Evolutionary conservation across 148 eudicot species (phyloP), one percentile per base, ranked within the genome.

Genomic region (Dysphania ambrosioides): DNA sequence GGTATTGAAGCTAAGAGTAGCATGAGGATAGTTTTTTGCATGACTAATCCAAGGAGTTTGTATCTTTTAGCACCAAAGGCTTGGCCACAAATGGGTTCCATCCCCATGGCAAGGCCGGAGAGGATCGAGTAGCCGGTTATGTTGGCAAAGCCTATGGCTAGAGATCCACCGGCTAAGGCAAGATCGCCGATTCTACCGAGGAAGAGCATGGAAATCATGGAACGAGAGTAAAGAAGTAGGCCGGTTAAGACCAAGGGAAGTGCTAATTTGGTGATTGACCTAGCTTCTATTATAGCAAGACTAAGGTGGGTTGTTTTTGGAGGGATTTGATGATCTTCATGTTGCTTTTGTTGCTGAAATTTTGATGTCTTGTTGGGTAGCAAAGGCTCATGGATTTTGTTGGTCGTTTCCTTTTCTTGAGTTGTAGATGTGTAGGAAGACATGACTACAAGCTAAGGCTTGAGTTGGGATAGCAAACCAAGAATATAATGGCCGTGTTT

Each of bases 21-120:
- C 29, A 91, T 19, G 44, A 91, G 83, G 7, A 87, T 76, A 19
- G 92, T 82, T 74, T 84, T 82, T 68, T 91, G 96, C 40, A 88
- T 57, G 10, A 81, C 85, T 4, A 87, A 83, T 35, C 96, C 96
- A 32, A 91, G 85, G 35, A 84, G 81, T 36, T 84, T 91, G 76
- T 78, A 85, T 55, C 85, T 84, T 60, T 81, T 80, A 8, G 96
- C 96, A 8, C 96, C 96, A 60, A 82, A 88, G 12, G 96, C 93
- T 66, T 91, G 96, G 10, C 86, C 93, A 82, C 96, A 91, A 21
- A 91, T 87, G 32, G 96, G 96, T 81, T 91, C 96, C 96, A 91
- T 91, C 4, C 96, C 93, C 88, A 88, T 87, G 35, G 93, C 86
- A 2, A 91, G 87, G 49, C 96, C 96, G 3, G 96, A 91, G 29